Evolutionary conservation across 768 basidiomycete species (phyloP).

Genomic region (Collybia sp.): DNA sequence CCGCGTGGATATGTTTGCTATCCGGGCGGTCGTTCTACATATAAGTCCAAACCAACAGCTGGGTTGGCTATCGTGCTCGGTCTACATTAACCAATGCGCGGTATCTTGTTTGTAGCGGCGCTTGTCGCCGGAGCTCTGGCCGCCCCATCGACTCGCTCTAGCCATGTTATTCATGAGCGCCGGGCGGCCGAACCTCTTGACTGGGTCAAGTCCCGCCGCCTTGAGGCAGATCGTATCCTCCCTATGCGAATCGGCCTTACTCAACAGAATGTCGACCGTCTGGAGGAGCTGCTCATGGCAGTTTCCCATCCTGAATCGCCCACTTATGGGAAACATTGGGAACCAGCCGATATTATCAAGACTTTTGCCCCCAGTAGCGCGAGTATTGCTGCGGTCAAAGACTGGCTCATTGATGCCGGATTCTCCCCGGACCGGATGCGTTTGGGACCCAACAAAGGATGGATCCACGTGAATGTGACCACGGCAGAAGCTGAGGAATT

Average conservation of each 20-base stretch:
- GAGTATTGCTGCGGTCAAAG: constrained; percentile 32
- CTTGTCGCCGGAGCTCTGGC: constrained; percentile 13
- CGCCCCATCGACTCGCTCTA: constrained; percentile 14
- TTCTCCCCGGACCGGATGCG: constrained; percentile 30
- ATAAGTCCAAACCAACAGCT: too few relatives aligned
- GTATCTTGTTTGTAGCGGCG: neutral
- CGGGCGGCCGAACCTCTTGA: constrained; percentile 20
- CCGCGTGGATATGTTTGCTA: too few relatives aligned
- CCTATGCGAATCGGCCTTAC: constrained; percentile 45
- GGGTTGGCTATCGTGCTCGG: neutral
- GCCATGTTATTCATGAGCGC: constrained; percentile 24
- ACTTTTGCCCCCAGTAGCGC: constrained; percentile 41
- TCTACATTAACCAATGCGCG: constrained; percentile 2
- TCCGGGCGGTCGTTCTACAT: too few relatives aligned
- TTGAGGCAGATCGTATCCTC: constrained; percentile 23
- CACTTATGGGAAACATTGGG: constrained; percentile 47
- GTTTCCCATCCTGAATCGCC: constrained; percentile 48
- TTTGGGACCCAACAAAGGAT: constrained; percentile 33
- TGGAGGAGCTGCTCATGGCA: constrained; percentile 41
- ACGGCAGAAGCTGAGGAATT: constrained; percentile 36
- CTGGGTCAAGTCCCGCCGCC: constrained; percentile 17
- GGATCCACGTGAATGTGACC: constrained; percentile 37
- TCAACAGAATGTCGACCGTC: constrained; percentile 38
- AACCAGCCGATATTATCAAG: constrained; percentile 34
- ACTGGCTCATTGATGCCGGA: constrained; percentile 40